Base-by-base conservation (phyloP, 2,329 filamentous ascomycete genomes). In the Penicillium concentricum region DNA sequence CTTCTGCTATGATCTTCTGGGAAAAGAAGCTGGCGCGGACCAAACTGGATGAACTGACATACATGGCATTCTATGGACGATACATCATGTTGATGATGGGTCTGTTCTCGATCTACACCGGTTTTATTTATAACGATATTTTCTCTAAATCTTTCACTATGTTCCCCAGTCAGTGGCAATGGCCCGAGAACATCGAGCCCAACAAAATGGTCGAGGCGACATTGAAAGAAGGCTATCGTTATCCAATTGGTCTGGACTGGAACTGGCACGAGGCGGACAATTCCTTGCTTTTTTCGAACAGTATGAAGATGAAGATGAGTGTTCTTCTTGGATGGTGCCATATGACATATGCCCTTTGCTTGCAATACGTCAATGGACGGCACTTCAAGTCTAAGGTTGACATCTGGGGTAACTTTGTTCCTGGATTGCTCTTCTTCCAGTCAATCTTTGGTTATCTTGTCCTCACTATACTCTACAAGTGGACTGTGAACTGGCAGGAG, bases 261-360 rank as follows among this genome's bases (percentile, higher is more conserved):
- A 90, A 88, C 70, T 99, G 94, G 94, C 95, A 99, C 74, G 92
- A 89, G 58, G 89, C 92, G 13, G 93, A 97, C 69, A 99, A 99
- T 69, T 89, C 95, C 59, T 83, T 99, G 20, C 84, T 99, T 48
- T 99, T 99, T 79, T 89, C 86, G 74, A 99, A 99, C 88, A 95
- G 90, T 77, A 95, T 94, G 84, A 99, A 99, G 87, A 99, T 99
- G 94, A 99, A 99, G 83, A 90, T 99, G 78, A 95, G 91, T 80
- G 97, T 99, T 72, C 85, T 99, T 64, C 84, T 99, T 63, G 94
- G 95, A 74, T 99, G 95, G 94, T 45, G 35, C 39, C 67, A 83
- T 73, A 99, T 99, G 94, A 99, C 94, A 3, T 99, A 96, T 79
- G 97, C 94, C 18, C 85, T 99, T 44, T 92, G 90, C 80, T 88